A percentile compares a stretch with the other conserved stretches of the same genome.
phyloP scores from a whole-genome alignment of 169 alveolate species.

The Plasmodium coatneyi region DNA sequence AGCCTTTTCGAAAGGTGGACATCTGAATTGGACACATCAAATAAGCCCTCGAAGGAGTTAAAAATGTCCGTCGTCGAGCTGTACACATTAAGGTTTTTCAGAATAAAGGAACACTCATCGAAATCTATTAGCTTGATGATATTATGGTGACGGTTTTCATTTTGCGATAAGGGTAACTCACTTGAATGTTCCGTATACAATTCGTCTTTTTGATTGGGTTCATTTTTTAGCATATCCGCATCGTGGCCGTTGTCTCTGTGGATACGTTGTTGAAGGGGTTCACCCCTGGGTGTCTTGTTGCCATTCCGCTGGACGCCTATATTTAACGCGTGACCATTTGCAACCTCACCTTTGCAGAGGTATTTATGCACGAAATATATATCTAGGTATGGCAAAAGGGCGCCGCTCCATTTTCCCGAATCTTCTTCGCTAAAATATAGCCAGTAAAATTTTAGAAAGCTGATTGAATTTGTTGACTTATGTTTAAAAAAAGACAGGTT shows the following conservation, averaged over 20 bases:
- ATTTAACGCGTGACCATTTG: not conserved
- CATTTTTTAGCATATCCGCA: not conserved
- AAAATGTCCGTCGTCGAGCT: constrained; percentile 37
- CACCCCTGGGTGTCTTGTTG: not conserved
- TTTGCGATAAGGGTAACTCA: not conserved
- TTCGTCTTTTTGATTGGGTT: not conserved
- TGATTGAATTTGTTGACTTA: constrained; percentile 10
- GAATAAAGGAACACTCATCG: constrained; percentile 53
- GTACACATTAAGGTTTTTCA: constrained; percentile 6
- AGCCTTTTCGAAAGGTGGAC: constrained; percentile 25
- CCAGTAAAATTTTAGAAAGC: constrained; percentile 68
- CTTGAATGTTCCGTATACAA: not conserved
- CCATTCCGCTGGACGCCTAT: not conserved
- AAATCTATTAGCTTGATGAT: constrained; percentile 57
- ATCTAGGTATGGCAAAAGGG: constrained; percentile 44
- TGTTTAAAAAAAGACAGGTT: constrained; percentile 52
- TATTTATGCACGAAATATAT: constrained; percentile 50
- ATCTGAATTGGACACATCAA: constrained; percentile 23
- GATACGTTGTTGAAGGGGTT: not conserved
- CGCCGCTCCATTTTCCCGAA: constrained; percentile 3
- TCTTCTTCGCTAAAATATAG: constrained; percentile 41
- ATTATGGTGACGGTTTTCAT: constrained; percentile 3
- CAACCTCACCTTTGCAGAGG: not conserved
- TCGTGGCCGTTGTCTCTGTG: not conserved
- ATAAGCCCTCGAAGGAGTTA: constrained; percentile 50